Base-by-base conservation (phyloP, 2,329 filamentous ascomycete species). In the Pestalotiopsis fici region DNA sequence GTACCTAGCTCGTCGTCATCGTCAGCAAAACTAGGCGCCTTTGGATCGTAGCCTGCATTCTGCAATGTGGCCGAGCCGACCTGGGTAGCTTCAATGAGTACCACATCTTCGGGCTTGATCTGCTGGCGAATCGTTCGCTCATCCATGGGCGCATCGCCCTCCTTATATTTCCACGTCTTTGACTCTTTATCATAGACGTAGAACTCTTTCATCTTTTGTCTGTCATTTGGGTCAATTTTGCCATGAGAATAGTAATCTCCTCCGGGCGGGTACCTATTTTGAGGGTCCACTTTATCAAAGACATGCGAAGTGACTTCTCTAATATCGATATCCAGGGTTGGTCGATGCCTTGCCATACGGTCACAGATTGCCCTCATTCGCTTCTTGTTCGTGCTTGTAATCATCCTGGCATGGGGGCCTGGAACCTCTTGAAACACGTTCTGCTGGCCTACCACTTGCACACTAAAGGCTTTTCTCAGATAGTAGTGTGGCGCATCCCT, bases 351-450 rank as follows among this genome's bases (percentile, higher is more conserved):
- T 74, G 97, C 93, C 77, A 97, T 90, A 63, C 96, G 92, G 78
- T 94, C 98, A 0, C 94, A 93, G 50, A 99, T 90, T 91, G 98
- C 98, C 83, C 96, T 97, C 79, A 99, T 90, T 43, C 96, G 90
- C 79, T 96, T 97, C 83, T 99, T 99, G 43, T 93, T 91, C n/a
- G 95, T 94, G 67, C 97, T 97, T 0, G 96, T 99, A 35, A 98
- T 95, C 78, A 96, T 97, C 69, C 96, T 88, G 47, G 94, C 97
- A 77, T 98, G 95, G 2, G 95, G 95, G 0, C 95, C 95, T 3
- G 96, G 96, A 4, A 99, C 92, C 74, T 98, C 95, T 35, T 95
- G 90, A 0, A 93, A 94, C 1, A 96, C 96, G 75, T 98, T 94
- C 66, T 95, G 92, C 77, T 99, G 96, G 6, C 96, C 96, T 27